These are phyloP conservation scores for Marasmius fiardii DNA, from an alignment of 1,284 basidiomycete species.

Conservation along the genomic window DNA sequence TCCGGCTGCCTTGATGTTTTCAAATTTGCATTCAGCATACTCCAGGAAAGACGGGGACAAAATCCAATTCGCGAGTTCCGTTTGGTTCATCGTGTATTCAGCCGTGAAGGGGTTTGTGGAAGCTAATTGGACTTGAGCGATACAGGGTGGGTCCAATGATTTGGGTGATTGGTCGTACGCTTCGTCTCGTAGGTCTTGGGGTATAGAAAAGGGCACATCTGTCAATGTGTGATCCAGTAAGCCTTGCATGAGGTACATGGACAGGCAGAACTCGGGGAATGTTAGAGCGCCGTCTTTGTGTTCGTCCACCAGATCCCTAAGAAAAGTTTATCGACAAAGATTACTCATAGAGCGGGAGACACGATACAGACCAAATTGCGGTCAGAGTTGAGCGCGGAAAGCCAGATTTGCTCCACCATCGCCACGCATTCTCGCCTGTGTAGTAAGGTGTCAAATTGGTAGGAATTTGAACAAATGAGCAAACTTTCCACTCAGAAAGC, in stretches of 20 bases:
- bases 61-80: constrained; percentile 8
- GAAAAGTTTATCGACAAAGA: background rate
- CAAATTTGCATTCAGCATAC: constrained; percentile 32
- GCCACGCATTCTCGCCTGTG: constrained; percentile 8
- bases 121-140: background rate
- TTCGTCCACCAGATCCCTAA: constrained; percentile 12
- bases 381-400: constrained; percentile 5
- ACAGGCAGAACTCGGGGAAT: constrained; percentile 9
- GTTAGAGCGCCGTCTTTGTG: background rate
- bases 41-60: constrained; percentile 5
- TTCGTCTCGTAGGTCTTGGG: background rate
- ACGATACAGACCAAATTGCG: constrained; percentile 7
- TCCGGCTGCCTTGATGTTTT: constrained; percentile 46
- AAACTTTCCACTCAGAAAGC: constrained; percentile 36
- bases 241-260: constrained; percentile 12
- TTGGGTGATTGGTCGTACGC: background rate
- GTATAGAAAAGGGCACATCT: constrained; percentile 5
- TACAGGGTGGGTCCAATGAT: background rate
- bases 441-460: background rate
- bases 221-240: constrained; percentile 7
- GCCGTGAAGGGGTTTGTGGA: background rate
- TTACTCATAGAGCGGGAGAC: background rate
- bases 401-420: constrained; percentile 10
- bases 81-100: background rate
- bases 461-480: background rate